Percentiles rank a stretch among this genome's conserved stretches.
Conservation (phyloP, 139 green algal species). For the Micromonas commoda region DNA sequence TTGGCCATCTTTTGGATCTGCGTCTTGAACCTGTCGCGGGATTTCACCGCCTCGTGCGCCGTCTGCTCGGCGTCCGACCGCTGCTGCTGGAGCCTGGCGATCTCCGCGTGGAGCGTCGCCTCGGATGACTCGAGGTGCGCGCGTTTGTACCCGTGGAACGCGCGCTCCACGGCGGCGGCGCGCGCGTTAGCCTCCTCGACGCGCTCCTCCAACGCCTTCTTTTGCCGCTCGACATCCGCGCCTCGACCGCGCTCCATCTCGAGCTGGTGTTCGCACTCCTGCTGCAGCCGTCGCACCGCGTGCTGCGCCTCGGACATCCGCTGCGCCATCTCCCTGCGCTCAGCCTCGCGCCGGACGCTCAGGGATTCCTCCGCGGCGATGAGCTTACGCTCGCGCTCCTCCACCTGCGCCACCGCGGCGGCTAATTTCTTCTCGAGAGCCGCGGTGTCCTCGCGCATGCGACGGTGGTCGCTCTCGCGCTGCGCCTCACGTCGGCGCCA, state of each 20-base stretch:
- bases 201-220: conserved; percentile 41
- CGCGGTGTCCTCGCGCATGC: conserved; percentile 6
- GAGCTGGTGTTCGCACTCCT: conserved; percentile 65
- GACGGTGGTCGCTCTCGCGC: background rate
- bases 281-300: conserved; percentile 43
- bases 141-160: conserved; percentile 22
- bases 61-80: conserved; percentile 28
- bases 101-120: conserved; percentile 42
- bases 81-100: conserved; percentile 31
- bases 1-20: conserved; percentile 45
- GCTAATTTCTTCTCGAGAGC: conserved; percentile 40
- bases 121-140: conserved; percentile 37
- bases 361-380: conserved; percentile 43
- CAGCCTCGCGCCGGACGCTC: conserved; percentile 35
- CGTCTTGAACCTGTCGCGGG: conserved; percentile 45
- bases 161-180: conserved; percentile 27
- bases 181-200: conserved; percentile 34
- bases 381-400: conserved; percentile 49
- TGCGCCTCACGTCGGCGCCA: conserved; percentile 46
- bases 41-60: conserved; percentile 27
- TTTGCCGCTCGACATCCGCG: conserved; percentile 45
- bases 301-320: conserved; percentile 34
- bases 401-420: conserved; percentile 37
- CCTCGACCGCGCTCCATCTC: conserved; percentile 44
- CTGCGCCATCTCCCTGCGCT: conserved; percentile 49